Evolutionary conservation across 2,329 filamentous ascomycete species (phyloP), one percentile per base, ranked within the genome.

Genomic region (Fusarium circinatum): DNA sequence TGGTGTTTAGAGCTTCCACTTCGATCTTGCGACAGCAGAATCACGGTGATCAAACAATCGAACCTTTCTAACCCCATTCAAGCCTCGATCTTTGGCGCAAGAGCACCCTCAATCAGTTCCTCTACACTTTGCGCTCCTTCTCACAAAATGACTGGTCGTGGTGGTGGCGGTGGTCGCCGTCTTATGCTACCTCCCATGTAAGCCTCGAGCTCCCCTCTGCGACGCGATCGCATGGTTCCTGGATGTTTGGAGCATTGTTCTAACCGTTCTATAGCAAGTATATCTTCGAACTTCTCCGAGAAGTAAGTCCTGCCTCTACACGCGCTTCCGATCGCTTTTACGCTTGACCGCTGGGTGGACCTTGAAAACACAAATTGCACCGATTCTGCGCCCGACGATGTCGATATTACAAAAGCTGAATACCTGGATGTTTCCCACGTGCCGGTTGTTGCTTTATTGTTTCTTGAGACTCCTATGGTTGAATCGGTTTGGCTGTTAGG

Each of bases 251-350:
- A 18, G 17, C 41, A 41, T 48, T 60, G 22, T 49, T 73, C 78
- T 82, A 70, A 83, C 62, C 7, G 15, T 36, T 17, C 38, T 24
- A 22, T 28, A 84, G 83, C 86, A 85, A 86, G 78, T 83, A 85
- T 75, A 85, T 86, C 71, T 86, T 86, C 90, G 97, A 96, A 87
- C 92, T 98, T 44, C 89, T 98, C 15, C 95, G 92, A 79, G 85
- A 84, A 51, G 83, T 84, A 70, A 83, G 83, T 83, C 36, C 47
- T 49, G 9, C 45, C 32, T 48, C 52, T 26, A 41, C 44, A 38
- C 38, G 42, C 47, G 48, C 59, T 30, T 22, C 62, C 44, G 59
- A 54, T 28, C 32, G 24, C 45, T 55, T 41, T 41, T 62, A 45
- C 63, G 51, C 64, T 59, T 56, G 67, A 74, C 68, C 68, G 65